phyloP scores from a whole-genome alignment of 768 basidiomycete species.

The Mycena capillaripes region DNA sequence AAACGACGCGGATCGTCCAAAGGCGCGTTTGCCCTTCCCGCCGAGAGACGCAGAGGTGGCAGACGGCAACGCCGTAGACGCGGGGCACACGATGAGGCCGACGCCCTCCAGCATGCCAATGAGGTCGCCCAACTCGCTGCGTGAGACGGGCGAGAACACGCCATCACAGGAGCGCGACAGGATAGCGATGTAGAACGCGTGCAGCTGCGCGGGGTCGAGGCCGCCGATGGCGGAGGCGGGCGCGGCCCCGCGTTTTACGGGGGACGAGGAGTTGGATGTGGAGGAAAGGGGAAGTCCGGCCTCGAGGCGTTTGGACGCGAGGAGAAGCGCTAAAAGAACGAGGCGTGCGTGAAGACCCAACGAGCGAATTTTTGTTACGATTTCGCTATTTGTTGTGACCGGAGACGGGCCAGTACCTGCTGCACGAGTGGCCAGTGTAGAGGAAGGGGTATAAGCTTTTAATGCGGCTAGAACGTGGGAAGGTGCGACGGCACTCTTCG shows the following conservation, averaged over 20 bases:
- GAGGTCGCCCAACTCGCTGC: constrained; percentile 84
- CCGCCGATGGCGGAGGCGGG: constrained; percentile 48
- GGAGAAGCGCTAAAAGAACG: constrained; percentile 72
- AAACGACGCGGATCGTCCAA: constrained; percentile 74
- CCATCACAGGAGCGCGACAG: constrained; percentile 69
- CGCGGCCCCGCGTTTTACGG: constrained; percentile 66
- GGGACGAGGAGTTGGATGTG: constrained; percentile 53
- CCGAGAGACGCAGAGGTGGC: constrained; percentile 50
- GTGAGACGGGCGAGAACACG: constrained; percentile 74
- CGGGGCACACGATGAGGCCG: constrained; percentile 66
- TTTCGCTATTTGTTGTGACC: constrained; percentile 64
- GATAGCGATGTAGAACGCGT: constrained; percentile 72
- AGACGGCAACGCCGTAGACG: constrained; percentile 48
- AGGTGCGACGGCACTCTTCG: constrained; percentile 67
- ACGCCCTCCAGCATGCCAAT: constrained; percentile 80
- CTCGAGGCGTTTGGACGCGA: constrained; percentile 75
- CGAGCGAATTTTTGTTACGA: constrained; percentile 72
- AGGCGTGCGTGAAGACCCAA: constrained; percentile 84
- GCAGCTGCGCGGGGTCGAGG: constrained; percentile 73
- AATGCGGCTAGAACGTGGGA: constrained; percentile 80
- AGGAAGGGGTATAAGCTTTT: constrained; percentile 74
- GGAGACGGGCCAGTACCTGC: constrained; percentile 39
- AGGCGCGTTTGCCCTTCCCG: constrained; percentile 63
- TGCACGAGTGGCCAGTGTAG: constrained; percentile 45
- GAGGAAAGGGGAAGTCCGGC: constrained; percentile 66